Evolutionary conservation across 495 filamentous ascomycete genomes (phyloP), one percentile per base, ranked within the genome.

Genomic region (Parathielavia appendiculata): DNA sequence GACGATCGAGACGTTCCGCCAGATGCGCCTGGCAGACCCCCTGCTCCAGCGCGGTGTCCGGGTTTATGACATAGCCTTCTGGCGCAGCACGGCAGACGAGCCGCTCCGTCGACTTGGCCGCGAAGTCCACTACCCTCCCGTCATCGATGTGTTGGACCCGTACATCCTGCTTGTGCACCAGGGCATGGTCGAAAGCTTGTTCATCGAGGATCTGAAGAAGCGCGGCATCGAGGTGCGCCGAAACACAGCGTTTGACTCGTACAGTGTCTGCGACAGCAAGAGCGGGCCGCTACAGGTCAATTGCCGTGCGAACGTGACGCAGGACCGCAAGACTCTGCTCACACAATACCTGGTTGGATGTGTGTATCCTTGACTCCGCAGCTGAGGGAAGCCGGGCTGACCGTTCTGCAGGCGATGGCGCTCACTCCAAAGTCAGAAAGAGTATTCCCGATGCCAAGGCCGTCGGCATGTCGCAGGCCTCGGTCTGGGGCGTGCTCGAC

Each of bases 81-180:
- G 86, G 86, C 79, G 83, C 69, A 83, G 83, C 17, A 83, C 83
- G 6, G 66, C 77, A n/a, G 74, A 79, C 23, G 63, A 72, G 34
- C 68, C 76, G 3, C 72, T 86, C 35, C 73, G 74, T 41, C 79
- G 83, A 45, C 80, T 76, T 8, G 79, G 75, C 30, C 79, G 83
- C 32, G 77, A 64, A 58, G 73, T 65, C 60, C 80, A 64, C 68
- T 88, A 63, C 68, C 75, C 62, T 0, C 77, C 79, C 26, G 72
- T 84, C 7, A 83, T 89, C 34, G 87, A 88, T 61, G 80, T 87
- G 11, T 72, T 83, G 20, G 85, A 90, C 55, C 84, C 85, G 8
- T 90, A 85, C 58, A 86, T 89, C 40, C 73, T 89, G 5, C 79
- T 89, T 0, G 84, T 86, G 11, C 87, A 90, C 62, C 87, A 90